Base-by-base conservation (phyloP, 179 eudicot genomes). In the Amaranthus tricolor region DNA sequence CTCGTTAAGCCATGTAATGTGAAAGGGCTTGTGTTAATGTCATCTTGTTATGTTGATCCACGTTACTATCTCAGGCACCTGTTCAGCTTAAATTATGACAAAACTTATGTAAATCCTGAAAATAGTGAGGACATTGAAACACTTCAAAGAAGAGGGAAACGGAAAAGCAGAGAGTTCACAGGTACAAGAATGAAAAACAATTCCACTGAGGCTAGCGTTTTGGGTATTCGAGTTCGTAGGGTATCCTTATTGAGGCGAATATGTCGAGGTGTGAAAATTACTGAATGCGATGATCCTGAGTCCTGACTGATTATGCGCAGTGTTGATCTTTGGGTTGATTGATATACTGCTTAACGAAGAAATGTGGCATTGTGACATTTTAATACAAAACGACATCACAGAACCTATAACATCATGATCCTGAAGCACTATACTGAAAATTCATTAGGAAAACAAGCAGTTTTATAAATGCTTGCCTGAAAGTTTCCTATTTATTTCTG, bases 21-120 rank as follows among this genome's bases (percentile, higher is more conserved):
- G 74, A 92, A 86, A 84, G 96, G 92, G 61, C 89, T 89, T 73
- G 96, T 91, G 55, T 85, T 90, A 44, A 80, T 83, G 74, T 90
- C 93, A n/a, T 48, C 86, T 51, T 86, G 84, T 65, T 84, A 85
- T 74, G 82, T 87, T 64, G 84, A 90, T 54, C 94, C 97, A 40
- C 68, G 70, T 58, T 88, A 79, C 81, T 82, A 88, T 78, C 86
- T 91, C 66, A 82, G 86, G 64, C 78, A 83, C 80, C 80, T 89
- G 62, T 77, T 85, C 59, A 77, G 83, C 72, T 70, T 81, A 40
- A 80, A 77, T 58, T 79, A 76, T 59, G 67, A 76, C 72, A 57
- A 31, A 58, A 69, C 66, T 44, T 2, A 20, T 53, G 21, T 52
- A 68, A 49, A 67, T 72, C 65, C 44, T 9, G 70, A 72, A 72